Percentiles rank a stretch among this genome's conserved stretches.
Evolutionary conservation across 352 stramenopile genomes (phyloP).

Genomic region (Thalassiosira mediterranea): DNA sequence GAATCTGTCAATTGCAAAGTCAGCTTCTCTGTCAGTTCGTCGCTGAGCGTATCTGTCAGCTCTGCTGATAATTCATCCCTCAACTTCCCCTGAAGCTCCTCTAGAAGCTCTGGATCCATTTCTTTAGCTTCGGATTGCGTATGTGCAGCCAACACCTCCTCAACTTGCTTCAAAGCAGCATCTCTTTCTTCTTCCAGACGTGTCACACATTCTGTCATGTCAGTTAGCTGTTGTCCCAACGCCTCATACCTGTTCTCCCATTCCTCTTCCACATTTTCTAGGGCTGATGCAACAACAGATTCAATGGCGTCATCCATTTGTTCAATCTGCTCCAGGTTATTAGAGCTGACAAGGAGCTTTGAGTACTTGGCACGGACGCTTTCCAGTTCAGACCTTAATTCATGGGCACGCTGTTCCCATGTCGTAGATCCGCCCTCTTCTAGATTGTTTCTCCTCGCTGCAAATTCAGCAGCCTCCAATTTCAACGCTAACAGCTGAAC

Average conservation of each 20-base stretch:
- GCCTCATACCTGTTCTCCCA: constrained; percentile 42
- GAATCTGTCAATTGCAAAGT: constrained; percentile 35
- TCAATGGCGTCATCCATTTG: constrained; percentile 61
- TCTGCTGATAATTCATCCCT: constrained; percentile 33
- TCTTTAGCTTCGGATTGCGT: too few species aligned
- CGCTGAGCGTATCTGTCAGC: constrained; percentile 24
- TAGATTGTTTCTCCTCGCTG: too few species aligned
- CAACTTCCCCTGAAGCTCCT: constrained; percentile 13
- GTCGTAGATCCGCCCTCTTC: too few species aligned
- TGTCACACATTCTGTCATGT: constrained; percentile 32
- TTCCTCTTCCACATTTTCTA: constrained; percentile 35
- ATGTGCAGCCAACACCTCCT: constrained; percentile 13
- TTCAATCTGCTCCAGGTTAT: not conserved
- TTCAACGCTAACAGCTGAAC: constrained; percentile 45
- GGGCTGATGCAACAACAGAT: constrained; percentile 34
- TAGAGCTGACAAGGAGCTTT: constrained; percentile 21
- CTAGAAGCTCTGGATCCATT: constrained; percentile 1
- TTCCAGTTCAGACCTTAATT: constrained; percentile 37
- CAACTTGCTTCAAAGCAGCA: constrained; percentile 18
- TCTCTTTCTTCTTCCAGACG: constrained; percentile 39
- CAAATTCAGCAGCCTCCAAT: constrained; percentile 50
- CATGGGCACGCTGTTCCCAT: constrained; percentile 23
- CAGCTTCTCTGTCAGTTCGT: constrained; percentile 36
- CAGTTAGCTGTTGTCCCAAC: constrained; percentile 30
- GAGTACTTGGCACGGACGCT: constrained; percentile 48